These are phyloP conservation scores for Raphanus hybrid DNA, from an alignment of 441 rosid genomes.

Conservation along the genomic window DNA sequence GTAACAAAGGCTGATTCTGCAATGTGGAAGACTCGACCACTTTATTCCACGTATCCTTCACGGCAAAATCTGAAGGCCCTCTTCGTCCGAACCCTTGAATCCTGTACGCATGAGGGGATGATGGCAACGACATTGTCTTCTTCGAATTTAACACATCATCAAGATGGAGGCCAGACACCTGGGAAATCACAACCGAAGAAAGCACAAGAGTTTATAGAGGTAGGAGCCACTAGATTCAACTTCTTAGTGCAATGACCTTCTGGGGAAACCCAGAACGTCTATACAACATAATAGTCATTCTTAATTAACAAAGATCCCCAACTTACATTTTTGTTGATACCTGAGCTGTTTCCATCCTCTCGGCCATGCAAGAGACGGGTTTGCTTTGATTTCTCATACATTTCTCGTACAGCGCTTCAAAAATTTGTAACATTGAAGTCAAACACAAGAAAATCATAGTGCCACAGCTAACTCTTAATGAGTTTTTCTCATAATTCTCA, in stretches of 20 bases:
- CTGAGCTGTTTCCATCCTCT: constrained; percentile 51
- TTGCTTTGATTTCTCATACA: constrained; percentile 96
- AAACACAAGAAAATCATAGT: constrained; percentile 20
- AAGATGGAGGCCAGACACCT: constrained; percentile 68
- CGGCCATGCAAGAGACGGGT: constrained; percentile 67
- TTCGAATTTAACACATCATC: constrained; percentile 68
- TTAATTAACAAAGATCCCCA: constrained; percentile 15
- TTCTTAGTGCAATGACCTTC: constrained; percentile 19
- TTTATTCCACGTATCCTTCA: constrained; percentile 80
- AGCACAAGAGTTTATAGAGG: constrained; percentile 24
- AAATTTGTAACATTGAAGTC: constrained; percentile 30
- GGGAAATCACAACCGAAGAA: constrained; percentile 31
- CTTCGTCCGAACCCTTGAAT: constrained; percentile 67
- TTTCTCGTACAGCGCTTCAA: constrained; percentile 96
- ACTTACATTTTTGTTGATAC: constrained; percentile 42
- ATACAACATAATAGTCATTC: constrained; percentile 11
- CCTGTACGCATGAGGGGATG: constrained; percentile 90
- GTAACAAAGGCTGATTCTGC: constrained; percentile 74
- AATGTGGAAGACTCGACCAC: constrained; percentile 90
- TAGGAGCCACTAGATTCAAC: constrained; percentile 1
- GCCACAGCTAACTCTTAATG: constrained; percentile 15
- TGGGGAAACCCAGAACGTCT: neutral
- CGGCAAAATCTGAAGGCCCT: constrained; percentile 61
- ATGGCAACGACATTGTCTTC: constrained; percentile 94
- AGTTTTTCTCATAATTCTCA: constrained; percentile 5